These are phyloP conservation scores for Sclerotinia subarctica DNA, from an alignment of 2,329 filamentous ascomycete genomes.

Conservation along the genomic window DNA sequence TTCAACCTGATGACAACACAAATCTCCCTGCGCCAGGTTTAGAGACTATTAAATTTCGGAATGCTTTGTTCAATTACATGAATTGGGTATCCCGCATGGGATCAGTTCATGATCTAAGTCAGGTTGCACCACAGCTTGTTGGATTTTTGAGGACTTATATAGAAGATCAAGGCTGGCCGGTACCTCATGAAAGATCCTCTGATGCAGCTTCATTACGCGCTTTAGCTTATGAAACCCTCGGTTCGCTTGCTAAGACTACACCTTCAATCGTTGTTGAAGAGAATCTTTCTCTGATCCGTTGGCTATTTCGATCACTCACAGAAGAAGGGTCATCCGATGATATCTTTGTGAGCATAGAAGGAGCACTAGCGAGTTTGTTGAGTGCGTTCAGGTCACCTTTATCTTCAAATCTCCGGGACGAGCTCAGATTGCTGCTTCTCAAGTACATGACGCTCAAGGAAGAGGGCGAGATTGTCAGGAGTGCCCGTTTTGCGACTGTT, in stretches of 20 bases:
- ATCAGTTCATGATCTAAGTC: constrained; percentile 55
- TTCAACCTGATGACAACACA: constrained; percentile 47
- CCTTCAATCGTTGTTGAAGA: constrained; percentile 53
- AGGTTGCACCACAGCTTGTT: constrained; percentile 67
- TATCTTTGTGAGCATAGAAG: constrained; percentile 83
- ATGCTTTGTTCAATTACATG: constrained; percentile 80
- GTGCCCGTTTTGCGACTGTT: constrained; percentile 75
- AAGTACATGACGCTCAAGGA: constrained; percentile 61
- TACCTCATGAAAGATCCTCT: constrained; percentile 53
- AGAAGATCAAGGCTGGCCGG: constrained; percentile 79
- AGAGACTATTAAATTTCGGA: constrained; percentile 75
- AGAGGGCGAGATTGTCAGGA: constrained; percentile 56
- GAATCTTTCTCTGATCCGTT: constrained; percentile 58
- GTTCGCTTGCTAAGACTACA: constrained; percentile 67
- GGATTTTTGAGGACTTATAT: constrained; percentile 70
- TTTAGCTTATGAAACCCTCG: constrained; percentile 87
- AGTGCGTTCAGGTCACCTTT: constrained; percentile 48
- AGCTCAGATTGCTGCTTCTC: constrained; percentile 54
- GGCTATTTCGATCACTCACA: constrained; percentile 80
- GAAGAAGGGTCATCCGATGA: constrained; percentile 72
- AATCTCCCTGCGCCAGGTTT: constrained; percentile 38
- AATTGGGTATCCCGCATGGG: constrained; percentile 82
- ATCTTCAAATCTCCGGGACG: constrained; percentile 38
- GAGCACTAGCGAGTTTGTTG: constrained; percentile 77
- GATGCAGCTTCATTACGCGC: constrained; percentile 68